Base-by-base conservation (phyloP, 2,329 filamentous ascomycete genomes). In the Apiospora arundinis region DNA sequence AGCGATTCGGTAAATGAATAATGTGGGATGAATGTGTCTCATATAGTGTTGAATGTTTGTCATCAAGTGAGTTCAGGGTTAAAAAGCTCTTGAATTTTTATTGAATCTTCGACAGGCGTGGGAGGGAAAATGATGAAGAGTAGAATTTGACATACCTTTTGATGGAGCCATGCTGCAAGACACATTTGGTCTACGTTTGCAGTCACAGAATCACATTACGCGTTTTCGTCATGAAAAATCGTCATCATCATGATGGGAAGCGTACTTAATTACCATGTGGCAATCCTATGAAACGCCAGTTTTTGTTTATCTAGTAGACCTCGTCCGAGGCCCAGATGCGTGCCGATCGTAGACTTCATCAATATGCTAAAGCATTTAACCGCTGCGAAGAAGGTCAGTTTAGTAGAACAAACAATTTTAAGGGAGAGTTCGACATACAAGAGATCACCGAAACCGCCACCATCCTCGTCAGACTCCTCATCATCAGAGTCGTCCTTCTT, bases 381-480 rank as follows among this genome's bases (percentile, higher is more conserved):
- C 87, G 80, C 87, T 89, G 73, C 9, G 69, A 66, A 70, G 23
- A 48, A 25, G 37, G 83, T 88, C 82, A 88, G 86, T 77, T 73
- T 69, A 18, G 42, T 23, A 23, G 21, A 21, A 46, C 9, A 18
- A 7, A 14, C 4, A 16, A 2, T 2, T 18, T 5, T 12, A 4
- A 14, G 52, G 23, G 23, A 48, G 28, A 67, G 66, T 67, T 56
- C 65, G 63, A 85, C 87, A 71, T 85, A 89, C 87, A 96, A 95
- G 82, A 95, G 91, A 89, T 92, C 92, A 83, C 92, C 93, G 88
- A 95, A 95, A 83, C 92, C 91, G 73, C 91, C 89, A 73, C 87
- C 87, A 73, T 91, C 89, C 72, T 88, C 87, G 78, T 85, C 92
- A 74, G 89, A 91, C 81, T 92, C 91, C 80, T 92, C 91, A 78